phyloP scores from a whole-genome alignment of 2,329 filamentous ascomycete genomes.

The Orbilia blumenaviensis region DNA sequence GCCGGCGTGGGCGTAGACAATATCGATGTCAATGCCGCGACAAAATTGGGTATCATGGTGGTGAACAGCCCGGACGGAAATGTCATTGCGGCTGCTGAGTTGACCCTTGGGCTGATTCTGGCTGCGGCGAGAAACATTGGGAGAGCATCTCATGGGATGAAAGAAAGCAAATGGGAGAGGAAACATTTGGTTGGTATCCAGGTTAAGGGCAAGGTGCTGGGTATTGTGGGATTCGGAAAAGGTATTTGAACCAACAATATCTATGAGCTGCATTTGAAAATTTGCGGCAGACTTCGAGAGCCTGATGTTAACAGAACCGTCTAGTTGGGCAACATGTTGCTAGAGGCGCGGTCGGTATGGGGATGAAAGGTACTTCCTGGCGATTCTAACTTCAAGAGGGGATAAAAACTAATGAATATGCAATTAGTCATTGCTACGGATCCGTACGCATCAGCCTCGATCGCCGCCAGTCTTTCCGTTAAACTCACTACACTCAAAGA shows the following conservation, averaged over 20 bases:
- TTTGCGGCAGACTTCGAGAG: not conserved
- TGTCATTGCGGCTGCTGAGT: conserved; percentile 80
- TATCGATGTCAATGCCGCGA: conserved; percentile 78
- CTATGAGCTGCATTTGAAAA: not conserved
- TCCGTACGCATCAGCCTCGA: conserved; percentile 78
- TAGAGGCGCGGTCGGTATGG: conserved; percentile 78
- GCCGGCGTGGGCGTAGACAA: conserved; percentile 86
- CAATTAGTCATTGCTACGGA: conserved; percentile 72
- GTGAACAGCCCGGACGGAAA: conserved; percentile 83
- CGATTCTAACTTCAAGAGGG: not conserved
- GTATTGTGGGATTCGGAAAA: conserved; percentile 82
- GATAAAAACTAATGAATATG: not conserved
- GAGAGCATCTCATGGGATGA: conserved; percentile 65
- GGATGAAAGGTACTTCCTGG: conserved; percentile 68
- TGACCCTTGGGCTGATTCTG: conserved; percentile 78
- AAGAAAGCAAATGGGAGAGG: conserved; percentile 74
- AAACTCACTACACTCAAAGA: conserved; percentile 68
- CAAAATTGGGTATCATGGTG: conserved; percentile 77
- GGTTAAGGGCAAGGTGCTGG: conserved; percentile 78
- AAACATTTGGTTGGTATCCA: conserved; percentile 79
- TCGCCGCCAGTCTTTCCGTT: conserved; percentile 75
- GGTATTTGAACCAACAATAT: conserved; percentile 61
- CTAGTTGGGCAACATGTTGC: conserved; percentile 79
- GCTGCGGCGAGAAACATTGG: conserved; percentile 78
- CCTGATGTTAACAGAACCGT: not conserved